phyloP scores from a whole-genome alignment of 2,329 filamentous ascomycete species.

The Verticillium albo-atrum region DNA sequence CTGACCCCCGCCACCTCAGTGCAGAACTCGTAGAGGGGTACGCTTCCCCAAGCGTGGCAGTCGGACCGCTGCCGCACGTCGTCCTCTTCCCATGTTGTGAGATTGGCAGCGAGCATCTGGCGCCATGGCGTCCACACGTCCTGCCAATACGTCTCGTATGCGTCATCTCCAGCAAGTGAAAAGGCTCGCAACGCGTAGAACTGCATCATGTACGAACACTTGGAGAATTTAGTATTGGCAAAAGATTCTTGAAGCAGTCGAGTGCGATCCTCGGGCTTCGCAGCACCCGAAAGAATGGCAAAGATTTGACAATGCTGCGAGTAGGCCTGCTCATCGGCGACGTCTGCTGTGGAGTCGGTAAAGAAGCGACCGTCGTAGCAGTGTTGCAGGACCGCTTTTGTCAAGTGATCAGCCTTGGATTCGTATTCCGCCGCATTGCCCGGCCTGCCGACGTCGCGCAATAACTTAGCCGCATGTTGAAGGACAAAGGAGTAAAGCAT shows the following conservation, averaged over 20 bases:
- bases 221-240: background rate
- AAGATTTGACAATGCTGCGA: background rate
- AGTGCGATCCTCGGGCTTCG: slow-evolving; percentile 3
- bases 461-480: background rate
- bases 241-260: slow-evolving; percentile 23
- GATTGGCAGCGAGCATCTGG: slow-evolving; percentile 4
- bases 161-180: slow-evolving; percentile 7
- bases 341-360: background rate
- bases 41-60: slow-evolving; percentile 16
- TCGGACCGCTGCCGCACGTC: slow-evolving; percentile 12
- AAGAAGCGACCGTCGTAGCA: background rate
- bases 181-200: slow-evolving; percentile 17
- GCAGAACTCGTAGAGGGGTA: slow-evolving; percentile 13
- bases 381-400: background rate
- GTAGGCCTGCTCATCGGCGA: background rate
- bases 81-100: slow-evolving; percentile 15
- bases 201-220: slow-evolving; percentile 23
- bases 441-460: background rate
- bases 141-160: slow-evolving; percentile 9
- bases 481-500: background rate
- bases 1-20: slow-evolving; percentile 7
- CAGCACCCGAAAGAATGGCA: background rate
- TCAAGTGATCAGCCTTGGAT: background rate
- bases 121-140: slow-evolving; percentile 12
- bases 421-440: background rate